Conservation (phyloP, 2,329 filamentous ascomycete genomes). For the Furcasterigmium sp. region DNA sequence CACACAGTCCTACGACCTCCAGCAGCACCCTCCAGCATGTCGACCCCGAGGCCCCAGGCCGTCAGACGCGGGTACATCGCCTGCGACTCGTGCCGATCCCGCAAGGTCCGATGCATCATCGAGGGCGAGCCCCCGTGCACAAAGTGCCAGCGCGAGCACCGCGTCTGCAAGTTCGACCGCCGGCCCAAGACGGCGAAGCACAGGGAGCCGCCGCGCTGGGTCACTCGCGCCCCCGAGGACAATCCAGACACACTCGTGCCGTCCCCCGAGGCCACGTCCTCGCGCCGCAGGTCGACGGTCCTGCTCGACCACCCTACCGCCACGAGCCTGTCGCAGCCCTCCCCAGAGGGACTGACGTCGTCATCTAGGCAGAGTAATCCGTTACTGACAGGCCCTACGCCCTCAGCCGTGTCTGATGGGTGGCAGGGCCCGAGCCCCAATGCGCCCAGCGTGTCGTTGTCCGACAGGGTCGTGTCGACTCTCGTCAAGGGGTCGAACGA, state of each 20-base stretch:
- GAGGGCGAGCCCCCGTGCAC: constrained; percentile 10
- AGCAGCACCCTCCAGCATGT: too few species aligned
- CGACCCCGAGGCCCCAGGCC: background rate
- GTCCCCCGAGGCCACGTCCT: too few species aligned
- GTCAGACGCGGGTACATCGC: constrained; percentile 9
- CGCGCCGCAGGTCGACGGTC: too few species aligned
- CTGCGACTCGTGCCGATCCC: constrained; percentile 9
- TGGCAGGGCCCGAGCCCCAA: background rate
- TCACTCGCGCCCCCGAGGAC: background rate
- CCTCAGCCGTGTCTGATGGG: background rate
- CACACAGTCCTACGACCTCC: too few species aligned
- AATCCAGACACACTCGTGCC: background rate
- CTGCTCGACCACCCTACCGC: too few species aligned
- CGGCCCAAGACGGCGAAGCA: constrained; percentile 6
- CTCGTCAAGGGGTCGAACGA: constrained; percentile 6
- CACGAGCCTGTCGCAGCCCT: too few species aligned
- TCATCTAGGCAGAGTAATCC: too few species aligned
- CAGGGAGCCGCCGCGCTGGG: constrained; percentile 8
- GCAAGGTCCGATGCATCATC: constrained; percentile 9
- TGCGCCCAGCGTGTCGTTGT: background rate
- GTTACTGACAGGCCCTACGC: background rate
- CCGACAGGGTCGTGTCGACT: constrained; percentile 3
- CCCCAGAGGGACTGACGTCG: too few species aligned
- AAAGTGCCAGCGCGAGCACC: constrained; percentile 10
- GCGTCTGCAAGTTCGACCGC: constrained; percentile 8